These are phyloP conservation scores for Gloeostereum incarnatum DNA, from an alignment of 768 basidiomycete genomes.

Conservation along the genomic window DNA sequence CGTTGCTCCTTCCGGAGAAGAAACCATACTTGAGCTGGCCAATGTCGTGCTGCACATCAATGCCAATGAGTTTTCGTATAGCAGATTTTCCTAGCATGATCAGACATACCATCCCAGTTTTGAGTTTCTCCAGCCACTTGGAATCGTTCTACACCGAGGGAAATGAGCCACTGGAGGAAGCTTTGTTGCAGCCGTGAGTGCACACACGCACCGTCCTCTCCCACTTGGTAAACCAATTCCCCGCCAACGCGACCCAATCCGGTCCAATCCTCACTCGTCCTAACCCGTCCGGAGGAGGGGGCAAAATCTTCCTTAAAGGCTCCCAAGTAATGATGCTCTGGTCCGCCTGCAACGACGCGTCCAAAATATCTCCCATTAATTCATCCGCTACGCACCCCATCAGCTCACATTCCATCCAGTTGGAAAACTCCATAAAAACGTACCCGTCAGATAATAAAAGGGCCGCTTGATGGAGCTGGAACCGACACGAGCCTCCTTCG, in stretches of 20 bases:
- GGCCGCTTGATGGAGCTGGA: constrained; percentile 25
- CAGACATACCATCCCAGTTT: constrained; percentile 22
- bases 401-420: background rate
- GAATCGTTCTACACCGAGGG: constrained; percentile 18
- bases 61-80: background rate
- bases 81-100: background rate
- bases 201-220: constrained; percentile 22
- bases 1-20: constrained; percentile 24
- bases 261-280: constrained; percentile 26
- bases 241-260: constrained; percentile 27
- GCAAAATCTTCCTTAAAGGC: constrained; percentile 25
- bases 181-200: too few species aligned
- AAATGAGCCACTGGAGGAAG: background rate
- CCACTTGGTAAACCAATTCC: constrained; percentile 31
- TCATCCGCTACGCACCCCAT: constrained; percentile 20
- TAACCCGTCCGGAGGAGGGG: constrained; percentile 23
- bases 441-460: constrained; percentile 27
- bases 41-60: constrained; percentile 18
- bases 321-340: constrained; percentile 30
- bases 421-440: constrained; percentile 1
- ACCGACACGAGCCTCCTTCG: constrained; percentile 25
- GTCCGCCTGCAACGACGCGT: constrained; percentile 24
- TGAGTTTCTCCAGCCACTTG: constrained; percentile 24
- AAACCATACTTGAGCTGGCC: constrained; percentile 25
- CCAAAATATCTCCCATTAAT: constrained; percentile 28